Conservation (phyloP, 768 basidiomycete genomes). For the Omphalotus guepiniiformis region DNA sequence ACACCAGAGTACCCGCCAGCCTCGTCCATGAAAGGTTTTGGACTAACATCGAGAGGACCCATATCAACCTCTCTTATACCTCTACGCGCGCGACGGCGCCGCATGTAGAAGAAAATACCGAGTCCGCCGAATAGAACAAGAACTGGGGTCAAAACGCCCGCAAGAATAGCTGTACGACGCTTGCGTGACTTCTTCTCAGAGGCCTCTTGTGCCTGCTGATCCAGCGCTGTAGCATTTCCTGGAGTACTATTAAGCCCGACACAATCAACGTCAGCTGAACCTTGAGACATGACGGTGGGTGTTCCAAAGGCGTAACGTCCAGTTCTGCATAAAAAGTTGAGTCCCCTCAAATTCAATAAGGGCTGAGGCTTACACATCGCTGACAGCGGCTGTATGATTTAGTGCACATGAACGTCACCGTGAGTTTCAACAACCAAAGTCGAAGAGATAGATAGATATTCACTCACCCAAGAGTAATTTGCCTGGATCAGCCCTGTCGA, state of each 20-base stretch:
- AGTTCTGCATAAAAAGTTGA: constrained; percentile 23
- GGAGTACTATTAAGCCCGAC: constrained; percentile 25
- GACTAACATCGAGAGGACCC: constrained; percentile 13
- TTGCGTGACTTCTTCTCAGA: constrained; percentile 11
- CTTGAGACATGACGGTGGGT: constrained; percentile 17
- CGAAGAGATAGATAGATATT: not conserved
- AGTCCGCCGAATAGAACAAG: constrained; percentile 23
- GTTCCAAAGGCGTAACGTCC: constrained; percentile 31
- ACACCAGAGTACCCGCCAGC: not conserved
- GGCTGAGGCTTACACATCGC: constrained; percentile 36
- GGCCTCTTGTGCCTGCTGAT: constrained; percentile 11
- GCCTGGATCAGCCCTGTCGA: constrained; percentile 31
- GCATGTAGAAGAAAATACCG: constrained; percentile 17
- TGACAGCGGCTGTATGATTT: constrained; percentile 27
- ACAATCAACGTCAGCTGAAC: constrained; percentile 29
- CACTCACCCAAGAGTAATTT: constrained; percentile 33
- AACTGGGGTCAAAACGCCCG: constrained; percentile 28
- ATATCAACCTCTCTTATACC: not conserved
- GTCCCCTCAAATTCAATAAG: not conserved
- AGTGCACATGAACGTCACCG: not conserved
- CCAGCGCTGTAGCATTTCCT: constrained; percentile 19
- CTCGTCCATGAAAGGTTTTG: constrained; percentile 14
- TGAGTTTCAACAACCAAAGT: not conserved
- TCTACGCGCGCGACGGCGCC: constrained; percentile 7
- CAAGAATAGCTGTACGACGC: constrained; percentile 21